These are phyloP conservation scores for Tilletia setariae DNA, from an alignment of 1,284 basidiomycete genomes.

Conservation along the genomic window DNA sequence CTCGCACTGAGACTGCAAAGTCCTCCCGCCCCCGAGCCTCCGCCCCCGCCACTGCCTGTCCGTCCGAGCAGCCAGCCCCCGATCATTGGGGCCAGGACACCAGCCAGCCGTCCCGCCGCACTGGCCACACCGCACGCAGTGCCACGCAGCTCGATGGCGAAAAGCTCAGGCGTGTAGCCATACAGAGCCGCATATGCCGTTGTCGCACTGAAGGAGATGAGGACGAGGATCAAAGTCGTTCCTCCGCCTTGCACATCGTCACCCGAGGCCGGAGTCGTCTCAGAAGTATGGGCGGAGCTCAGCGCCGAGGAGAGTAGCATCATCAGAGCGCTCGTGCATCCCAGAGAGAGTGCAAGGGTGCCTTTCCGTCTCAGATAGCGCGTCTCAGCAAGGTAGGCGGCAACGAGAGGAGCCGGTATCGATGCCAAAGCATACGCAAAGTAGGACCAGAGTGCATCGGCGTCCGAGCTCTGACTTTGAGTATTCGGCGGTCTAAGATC, in stretches of 20 bases:
- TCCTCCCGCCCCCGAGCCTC: background rate
- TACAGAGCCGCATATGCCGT: slow-evolving; percentile 51
- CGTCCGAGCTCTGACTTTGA: slow-evolving; percentile 6
- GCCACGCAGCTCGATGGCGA: slow-evolving; percentile 40
- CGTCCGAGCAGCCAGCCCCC: slow-evolving; percentile 27
- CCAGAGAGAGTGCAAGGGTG: slow-evolving; percentile 59
- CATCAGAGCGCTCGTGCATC: slow-evolving; percentile 32
- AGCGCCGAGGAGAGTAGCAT: slow-evolving; percentile 32
- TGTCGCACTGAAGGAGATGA: slow-evolving; percentile 37
- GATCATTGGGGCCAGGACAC: slow-evolving; percentile 46
- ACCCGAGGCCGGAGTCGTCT: background rate
- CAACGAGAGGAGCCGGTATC: slow-evolving; percentile 63
- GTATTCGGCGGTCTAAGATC: background rate
- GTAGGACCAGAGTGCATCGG: slow-evolving; percentile 17
- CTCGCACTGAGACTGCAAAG: background rate
- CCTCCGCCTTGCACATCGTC: background rate
- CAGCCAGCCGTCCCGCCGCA: slow-evolving; percentile 44
- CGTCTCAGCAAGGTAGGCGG: slow-evolving; percentile 82
- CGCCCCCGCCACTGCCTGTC: background rate
- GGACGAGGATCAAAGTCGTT: slow-evolving; percentile 25
- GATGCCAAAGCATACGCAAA: slow-evolving; percentile 44
- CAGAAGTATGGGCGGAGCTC: background rate
- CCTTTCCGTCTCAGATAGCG: slow-evolving; percentile 66
- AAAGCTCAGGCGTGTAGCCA: slow-evolving; percentile 49
- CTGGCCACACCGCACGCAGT: slow-evolving; percentile 47